Evolutionary conservation across 208 protist species (phyloP), one percentile per base, ranked within the genome.

Genomic region (Endotrypanum monterogeii): DNA sequence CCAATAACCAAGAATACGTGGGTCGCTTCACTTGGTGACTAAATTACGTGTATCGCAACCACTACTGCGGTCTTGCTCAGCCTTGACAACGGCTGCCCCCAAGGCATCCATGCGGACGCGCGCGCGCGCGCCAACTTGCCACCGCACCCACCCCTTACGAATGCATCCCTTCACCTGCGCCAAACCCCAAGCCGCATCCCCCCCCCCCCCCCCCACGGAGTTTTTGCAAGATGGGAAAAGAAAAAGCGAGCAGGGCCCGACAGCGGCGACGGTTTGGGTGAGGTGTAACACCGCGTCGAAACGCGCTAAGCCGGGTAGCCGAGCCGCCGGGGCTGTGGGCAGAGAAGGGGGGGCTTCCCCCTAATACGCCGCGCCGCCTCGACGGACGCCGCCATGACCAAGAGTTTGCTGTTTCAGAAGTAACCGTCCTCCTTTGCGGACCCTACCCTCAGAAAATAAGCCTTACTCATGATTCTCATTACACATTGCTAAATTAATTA

Each of bases 381-480:
- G 14, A 25, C 32, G 1, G 48, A 25, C 32, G 25, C 57, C 25
- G 4, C 20, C 20, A n/a, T 1, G 30, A 52, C 18, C 0, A 54
- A 30, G 30, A 52, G 32, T 28, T 41, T 2, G 25, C 54, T 25
- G 4, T 60, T 72, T 62, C 56, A 30, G 74, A 78, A 78, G 74
- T 63, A 78, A 73, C 74, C 74, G 74, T 73, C 74, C 56, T 73
- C 74, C 66, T 55, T 73, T 35, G 57, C 67, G 74, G 58, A 35
- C 74, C 74, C 12, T 16, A 8, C 55, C 67, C 74, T 54, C 61
- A 55, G 37, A 57, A 48, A 73, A 39, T 61, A 77, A 48, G 41
- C 9, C 41, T 46, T 3, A 3, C 3, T 9, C 41, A 46, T 9
- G 9, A 46, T 46, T 46, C 41, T n/a, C n/a, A n/a, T n/a, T n/a